Base-by-base conservation (phyloP, 805 yeast genomes). In the Wickerhamiella azyma region DNA sequence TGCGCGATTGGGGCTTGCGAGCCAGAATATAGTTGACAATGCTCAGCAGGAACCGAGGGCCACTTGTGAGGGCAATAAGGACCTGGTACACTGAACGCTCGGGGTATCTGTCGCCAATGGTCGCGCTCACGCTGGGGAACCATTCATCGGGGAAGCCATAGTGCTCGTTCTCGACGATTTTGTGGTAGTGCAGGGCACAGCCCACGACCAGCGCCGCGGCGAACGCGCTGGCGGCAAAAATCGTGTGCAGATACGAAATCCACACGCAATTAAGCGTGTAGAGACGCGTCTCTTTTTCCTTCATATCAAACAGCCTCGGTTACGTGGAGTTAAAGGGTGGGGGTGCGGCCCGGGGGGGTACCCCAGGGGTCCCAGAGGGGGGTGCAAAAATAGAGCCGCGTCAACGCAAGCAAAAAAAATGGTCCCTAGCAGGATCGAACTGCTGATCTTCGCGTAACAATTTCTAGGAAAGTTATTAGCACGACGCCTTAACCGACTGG, bases 121-220 rank as follows among this genome's bases (percentile, higher is more conserved):
- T 76, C 1, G 98, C 97, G 32, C 94, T 81, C 2, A 92, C 98
- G 57, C 94, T 81, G 2, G 98, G 98, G 60, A 92, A 89, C 97
- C 98, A 92, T 63, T 92, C 98, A 49, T 88, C 92, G 2, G 98
- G 98, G 59, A 85, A 92, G 1, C 94, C 94, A 59, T 69, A 88
- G 52, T 76, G 75, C 41, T 88, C 82, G 61, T 92, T 92, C 57
- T 77, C 70, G 9, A 92, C 95, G 59, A 92, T 92, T 60, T 92
- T 86, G 50, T 81, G 67, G 64, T 78, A 92, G 64, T 89, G 98
- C 21, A 89, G 69, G 44, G 69, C 69, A 50, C 76, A 75, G 1
- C 95, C 96, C 26, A 84, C 77, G 0, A 70, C 58, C 19, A 88
- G 69, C 2, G 96, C 94, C 0, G 76, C 73, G 4, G 81, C 29